Percentiles rank a stretch among this genome's conserved stretches.
These are phyloP conservation scores for Piloderma croceum DNA, from an alignment of 768 basidiomycete species.

Conservation along the genomic window DNA sequence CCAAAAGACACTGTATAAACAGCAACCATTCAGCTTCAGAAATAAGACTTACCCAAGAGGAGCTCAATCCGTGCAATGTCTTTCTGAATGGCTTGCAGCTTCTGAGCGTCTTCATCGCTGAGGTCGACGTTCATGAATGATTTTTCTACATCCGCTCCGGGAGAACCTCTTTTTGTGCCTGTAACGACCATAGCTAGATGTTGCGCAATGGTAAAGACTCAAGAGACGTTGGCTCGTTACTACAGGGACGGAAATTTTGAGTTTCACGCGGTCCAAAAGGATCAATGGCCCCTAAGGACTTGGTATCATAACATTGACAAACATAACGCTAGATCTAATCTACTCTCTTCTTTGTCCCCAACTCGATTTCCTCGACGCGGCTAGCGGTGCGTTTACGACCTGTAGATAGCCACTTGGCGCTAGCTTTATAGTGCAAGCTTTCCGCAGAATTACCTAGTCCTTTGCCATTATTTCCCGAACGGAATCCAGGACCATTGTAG, in stretches of 20 bases:
- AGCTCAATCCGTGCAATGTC: slow-evolving; percentile 69
- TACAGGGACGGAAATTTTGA: no score
- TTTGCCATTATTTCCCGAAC: slow-evolving; percentile 70
- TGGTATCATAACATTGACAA: no score
- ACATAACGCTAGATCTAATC: no score
- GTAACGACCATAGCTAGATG: slow-evolving; percentile 30
- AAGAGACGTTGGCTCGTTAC: no score
- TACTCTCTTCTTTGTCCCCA: slow-evolving; percentile 75
- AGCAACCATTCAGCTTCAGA: neutral
- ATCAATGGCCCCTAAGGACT: no score
- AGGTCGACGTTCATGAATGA: slow-evolving; percentile 65
- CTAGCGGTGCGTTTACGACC: slow-evolving; percentile 31
- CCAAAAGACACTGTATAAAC: slow-evolving; percentile 8
- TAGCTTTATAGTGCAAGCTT: slow-evolving; percentile 6
- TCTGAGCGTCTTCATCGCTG: slow-evolving; percentile 65
- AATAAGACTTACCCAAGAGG: slow-evolving; percentile 52
- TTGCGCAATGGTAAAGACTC: no score
- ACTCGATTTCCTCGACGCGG: slow-evolving; percentile 68
- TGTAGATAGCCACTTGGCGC: slow-evolving; percentile 31
- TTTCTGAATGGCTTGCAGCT: slow-evolving; percentile 60
- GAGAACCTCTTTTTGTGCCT: slow-evolving; percentile 69
- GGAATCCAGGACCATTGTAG: slow-evolving; percentile 86
- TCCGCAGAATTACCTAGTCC: slow-evolving; percentile 39
- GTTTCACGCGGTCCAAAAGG: no score
- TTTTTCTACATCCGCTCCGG: slow-evolving; percentile 75